Evolutionary conservation across 148 eudicot species (phyloP), one percentile per base, ranked within the genome.

Genomic region (Polygonum aviculare): DNA sequence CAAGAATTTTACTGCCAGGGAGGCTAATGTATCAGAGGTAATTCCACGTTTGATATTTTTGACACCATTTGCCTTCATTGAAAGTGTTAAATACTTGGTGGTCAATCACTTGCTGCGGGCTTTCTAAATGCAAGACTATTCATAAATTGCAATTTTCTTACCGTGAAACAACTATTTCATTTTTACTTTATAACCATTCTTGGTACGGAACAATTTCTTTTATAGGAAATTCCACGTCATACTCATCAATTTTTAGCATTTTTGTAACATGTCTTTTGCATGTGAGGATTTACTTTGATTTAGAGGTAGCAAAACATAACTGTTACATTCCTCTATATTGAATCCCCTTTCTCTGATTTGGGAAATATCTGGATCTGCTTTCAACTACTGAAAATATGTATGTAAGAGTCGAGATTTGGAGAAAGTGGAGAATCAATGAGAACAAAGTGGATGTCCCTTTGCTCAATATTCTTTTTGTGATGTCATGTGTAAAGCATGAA

Each of bases 21-120:
- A 74, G 14, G 72, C 82, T 72, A 75, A 78, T 19, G 78, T 69
- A 72, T 78, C 86, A 54, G 94, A 92, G 97, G 99, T 94, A 77
- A 52, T 52, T 44, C 80, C 44, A 22, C 52, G 70, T 77, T 18
- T 81, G 12, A 74, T 76, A 60, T 59, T 16, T 69, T 72, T 18
- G 2, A 57, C 60, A 2, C 33, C 18, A 45, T 41, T 78, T 51
- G 18, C 26, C 26, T 21, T 33, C 36, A 16, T 65, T 65, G 71
- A 14, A 65, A 65, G 71, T 65, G 41, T 35, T 31, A 33, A 7
- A 65, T 65, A 19, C 71, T 35, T 12, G 15, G 39, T 14, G 1
- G 44, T 15, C 71, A 65, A 33, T 65, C 15, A 41, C 5, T 33
- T 12, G 40, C 19, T 65, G 9, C 10, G 71, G 40, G 1, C 35